Evolutionary conservation across 352 stramenopile genomes (phyloP), one percentile per base, ranked within the genome.

Genomic region (Stramenopiles sp.): DNA sequence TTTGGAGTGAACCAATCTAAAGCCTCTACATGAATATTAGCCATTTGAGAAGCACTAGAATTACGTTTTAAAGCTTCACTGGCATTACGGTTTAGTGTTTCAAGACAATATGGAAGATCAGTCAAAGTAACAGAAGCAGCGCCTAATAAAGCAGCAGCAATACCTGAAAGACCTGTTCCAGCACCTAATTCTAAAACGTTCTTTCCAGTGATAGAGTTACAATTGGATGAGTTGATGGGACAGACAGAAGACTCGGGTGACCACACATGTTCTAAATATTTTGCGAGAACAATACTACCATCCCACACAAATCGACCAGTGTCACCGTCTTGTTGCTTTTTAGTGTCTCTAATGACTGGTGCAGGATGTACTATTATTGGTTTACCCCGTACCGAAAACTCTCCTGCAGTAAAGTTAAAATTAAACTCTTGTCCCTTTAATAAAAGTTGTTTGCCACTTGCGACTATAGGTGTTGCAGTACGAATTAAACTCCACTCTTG

Each of bases 271-370:
- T 80, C 68, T 6, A 84, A 46, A 49, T 79, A 79, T 49, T 80
- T 80, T 3, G 68, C 66, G 10, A 84, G 48, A 22, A 84, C 59
- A 2, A 76, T 60, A 6, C 68, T 68, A 29, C 69, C 69, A 45
- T 81, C 69, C 68, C 68, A 83, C 7, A 66, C 76, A 17, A 64
- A 78, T 28, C 77, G 46, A 1, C 69, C 69, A n/a, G 69, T 84
- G 34, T 66, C 68, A 15, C 15, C 26, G 26, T n/a, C n/a, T n/a
- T n/a, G n/a, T n/a, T n/a, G n/a, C n/a, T n/a, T n/a, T n/a, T n/a
- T n/a, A n/a, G n/a, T n/a, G n/a, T n/a, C n/a, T n/a, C n/a, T n/a
- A n/a, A n/a, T n/a, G n/a, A n/a, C n/a, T n/a, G n/a, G n/a, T n/a
- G n/a, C n/a, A n/a, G n/a, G n/a, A n/a, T n/a, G n/a, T n/a, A n/a